Conservation (phyloP, 352 stramenopile genomes). For the Globisporangium parvum region DNA sequence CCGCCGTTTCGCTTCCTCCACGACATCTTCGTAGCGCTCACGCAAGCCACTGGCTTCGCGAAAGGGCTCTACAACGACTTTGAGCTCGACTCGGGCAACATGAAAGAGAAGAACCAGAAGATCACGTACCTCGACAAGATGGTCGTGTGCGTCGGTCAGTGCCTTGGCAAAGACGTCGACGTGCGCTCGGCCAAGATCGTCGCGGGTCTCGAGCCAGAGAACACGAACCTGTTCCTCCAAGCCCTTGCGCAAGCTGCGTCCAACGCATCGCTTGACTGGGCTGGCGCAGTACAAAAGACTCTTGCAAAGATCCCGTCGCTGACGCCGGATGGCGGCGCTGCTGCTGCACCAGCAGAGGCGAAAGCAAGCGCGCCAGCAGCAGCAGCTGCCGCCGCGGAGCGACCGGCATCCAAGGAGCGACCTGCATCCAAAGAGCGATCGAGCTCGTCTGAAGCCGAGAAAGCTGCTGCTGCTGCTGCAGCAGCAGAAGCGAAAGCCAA, state of each 20-base stretch:
- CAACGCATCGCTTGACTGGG: constrained; percentile 63
- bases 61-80: too few species aligned
- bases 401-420: constrained; percentile 37
- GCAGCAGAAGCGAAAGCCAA: constrained; percentile 42
- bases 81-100: constrained; percentile 30
- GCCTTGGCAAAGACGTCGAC: constrained; percentile 59
- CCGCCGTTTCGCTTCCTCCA: constrained; percentile 92
- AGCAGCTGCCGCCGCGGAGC: constrained; percentile 6
- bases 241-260: constrained; percentile 50
- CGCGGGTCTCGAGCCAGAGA: constrained; percentile 74
- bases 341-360: constrained; percentile 15
- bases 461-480: too few species aligned
- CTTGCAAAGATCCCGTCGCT: constrained; percentile 63
- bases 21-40: too few species aligned
- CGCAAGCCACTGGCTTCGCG: too few species aligned
- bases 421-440: constrained; percentile 40
- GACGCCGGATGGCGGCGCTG: constrained; percentile 34
- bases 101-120: constrained; percentile 87
- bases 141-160: constrained; percentile 68
- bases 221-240: constrained; percentile 81
- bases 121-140: constrained; percentile 84
- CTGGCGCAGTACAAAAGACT: constrained; percentile 50
- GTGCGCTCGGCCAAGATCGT: constrained; percentile 84
- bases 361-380: constrained; percentile 16
- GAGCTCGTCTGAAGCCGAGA: constrained; percentile 25